These are phyloP conservation scores for Carallia pectinifolia DNA, from an alignment of 345 rosid species.

Conservation along the genomic window DNA sequence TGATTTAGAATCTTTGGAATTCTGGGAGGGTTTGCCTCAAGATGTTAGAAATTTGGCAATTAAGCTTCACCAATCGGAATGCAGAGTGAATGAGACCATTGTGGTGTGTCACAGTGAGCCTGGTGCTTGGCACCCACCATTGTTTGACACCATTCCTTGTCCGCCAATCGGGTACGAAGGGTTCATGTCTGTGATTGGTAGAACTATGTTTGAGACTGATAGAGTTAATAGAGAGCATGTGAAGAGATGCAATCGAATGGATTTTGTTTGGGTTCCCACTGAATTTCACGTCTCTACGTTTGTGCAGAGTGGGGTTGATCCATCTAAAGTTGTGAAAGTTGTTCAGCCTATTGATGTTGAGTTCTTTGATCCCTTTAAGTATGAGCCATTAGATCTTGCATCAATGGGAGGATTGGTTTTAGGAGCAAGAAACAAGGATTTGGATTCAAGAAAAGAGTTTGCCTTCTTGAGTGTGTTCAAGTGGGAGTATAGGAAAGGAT, in stretches of 20 bases:
- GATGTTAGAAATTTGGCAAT: conserved; percentile 42
- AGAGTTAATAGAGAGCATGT: conserved; percentile 63
- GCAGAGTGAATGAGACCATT: conserved; percentile 56
- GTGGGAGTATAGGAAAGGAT: conserved; percentile 87
- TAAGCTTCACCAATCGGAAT: conserved; percentile 47
- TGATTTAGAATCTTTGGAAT: conserved; percentile 56
- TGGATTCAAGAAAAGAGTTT: conserved; percentile 36
- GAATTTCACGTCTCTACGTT: conserved; percentile 77
- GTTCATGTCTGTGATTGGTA: conserved; percentile 55
- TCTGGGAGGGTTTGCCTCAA: conserved; percentile 70
- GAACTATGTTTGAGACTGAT: conserved; percentile 94
- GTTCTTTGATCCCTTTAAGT: conserved; percentile 61
- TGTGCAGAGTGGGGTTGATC: conserved; percentile 69
- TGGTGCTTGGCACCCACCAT: conserved; percentile 89
- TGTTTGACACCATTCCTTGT: conserved; percentile 76
- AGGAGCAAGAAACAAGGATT: conserved; percentile 26
- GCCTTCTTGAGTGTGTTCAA: conserved; percentile 84
- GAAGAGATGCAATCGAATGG: conserved; percentile 63
- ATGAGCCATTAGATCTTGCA: conserved; percentile 48
- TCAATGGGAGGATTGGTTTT: conserved; percentile 44
- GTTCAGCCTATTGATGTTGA: conserved; percentile 76
- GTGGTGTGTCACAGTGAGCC: conserved; percentile 93
- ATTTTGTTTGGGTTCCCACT: conserved; percentile 85
- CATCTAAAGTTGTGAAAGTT: conserved; percentile 67
- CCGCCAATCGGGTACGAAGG: conserved; percentile 61